A percentile compares a stretch with the other conserved stretches of the same genome.
phyloP scores from a whole-genome alignment of 2,329 filamentous ascomycete genomes.

The Trichophyton equinum region DNA sequence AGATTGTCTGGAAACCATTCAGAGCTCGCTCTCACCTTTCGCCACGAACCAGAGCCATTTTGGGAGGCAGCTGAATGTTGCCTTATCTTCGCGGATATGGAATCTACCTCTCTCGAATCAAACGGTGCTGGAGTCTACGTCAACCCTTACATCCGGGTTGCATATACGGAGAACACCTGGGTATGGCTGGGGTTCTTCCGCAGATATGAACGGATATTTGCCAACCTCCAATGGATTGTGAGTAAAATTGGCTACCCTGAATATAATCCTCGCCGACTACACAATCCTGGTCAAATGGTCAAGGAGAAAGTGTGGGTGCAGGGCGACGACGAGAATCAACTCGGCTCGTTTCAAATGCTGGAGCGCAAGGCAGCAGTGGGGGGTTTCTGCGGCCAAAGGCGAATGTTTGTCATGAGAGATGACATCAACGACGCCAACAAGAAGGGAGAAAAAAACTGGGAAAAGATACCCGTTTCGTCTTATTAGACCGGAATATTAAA shows the following conservation, averaged over 20 bases:
- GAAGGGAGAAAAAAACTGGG: conserved; percentile 9
- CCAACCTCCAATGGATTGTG: conserved; percentile 10
- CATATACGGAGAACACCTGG: conserved; percentile 9
- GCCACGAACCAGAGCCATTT: conserved; percentile 6
- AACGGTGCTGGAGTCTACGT: conserved; percentile 7
- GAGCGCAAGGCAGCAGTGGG: conserved; percentile 4
- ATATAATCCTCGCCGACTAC: conserved; percentile 10
- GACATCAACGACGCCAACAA: conserved; percentile 7
- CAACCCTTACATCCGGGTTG: conserved; percentile 9
- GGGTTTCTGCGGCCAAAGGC: conserved; percentile 11
- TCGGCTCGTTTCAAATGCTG: conserved; percentile 7
- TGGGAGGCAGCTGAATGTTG: conserved; percentile 12
- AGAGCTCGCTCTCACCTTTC: conserved; percentile 5
- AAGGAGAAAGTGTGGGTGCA: conserved; percentile 5
- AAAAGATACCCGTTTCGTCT: conserved; percentile 6
- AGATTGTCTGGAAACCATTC: background rate
- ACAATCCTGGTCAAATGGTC: conserved; percentile 5
- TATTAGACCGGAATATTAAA: background rate
- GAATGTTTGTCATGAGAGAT: conserved; percentile 11
- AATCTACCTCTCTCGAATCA: background rate
- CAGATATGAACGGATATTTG: conserved; percentile 9
- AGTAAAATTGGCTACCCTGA: conserved; percentile 11
- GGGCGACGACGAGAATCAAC: background rate
- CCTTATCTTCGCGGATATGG: conserved; percentile 9
- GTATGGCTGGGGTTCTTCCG: conserved; percentile 8